phyloP scores from a whole-genome alignment of 2,329 filamentous ascomycete species.

The Colletotrichum higginsianum region DNA sequence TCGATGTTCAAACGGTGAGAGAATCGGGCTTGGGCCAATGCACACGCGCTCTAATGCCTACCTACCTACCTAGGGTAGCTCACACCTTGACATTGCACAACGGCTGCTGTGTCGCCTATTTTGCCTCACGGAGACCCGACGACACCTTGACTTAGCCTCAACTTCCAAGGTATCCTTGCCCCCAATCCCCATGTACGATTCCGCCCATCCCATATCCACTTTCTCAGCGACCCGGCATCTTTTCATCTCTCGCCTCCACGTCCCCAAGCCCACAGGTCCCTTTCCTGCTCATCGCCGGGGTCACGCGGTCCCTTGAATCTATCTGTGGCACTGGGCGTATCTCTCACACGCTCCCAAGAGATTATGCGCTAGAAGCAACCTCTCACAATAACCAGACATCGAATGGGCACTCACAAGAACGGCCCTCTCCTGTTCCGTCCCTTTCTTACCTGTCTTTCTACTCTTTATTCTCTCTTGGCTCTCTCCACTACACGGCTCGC shows the following conservation, averaged over 20 bases:
- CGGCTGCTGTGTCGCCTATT: not conserved
- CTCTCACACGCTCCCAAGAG: slow-evolving; percentile 31
- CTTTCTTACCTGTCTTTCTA: not conserved
- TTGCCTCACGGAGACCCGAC: slow-evolving; percentile 4
- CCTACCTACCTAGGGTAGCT: no score
- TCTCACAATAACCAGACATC: slow-evolving; percentile 15
- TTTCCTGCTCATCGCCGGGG: slow-evolving; percentile 24
- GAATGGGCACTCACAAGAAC: slow-evolving; percentile 7
- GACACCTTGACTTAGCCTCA: slow-evolving; percentile 37
- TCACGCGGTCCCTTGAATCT: slow-evolving; percentile 42
- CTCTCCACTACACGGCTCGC: not conserved
- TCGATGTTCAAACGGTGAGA: not conserved
- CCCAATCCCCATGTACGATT: slow-evolving; percentile 35
- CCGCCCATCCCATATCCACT: slow-evolving; percentile 26
- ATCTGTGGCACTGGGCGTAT: slow-evolving; percentile 40
- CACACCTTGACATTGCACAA: not conserved
- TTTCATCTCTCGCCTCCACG: slow-evolving; percentile 25
- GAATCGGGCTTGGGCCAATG: not conserved
- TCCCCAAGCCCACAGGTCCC: slow-evolving; percentile 16
- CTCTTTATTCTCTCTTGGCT: not conserved
- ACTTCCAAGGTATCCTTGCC: slow-evolving; percentile 14
- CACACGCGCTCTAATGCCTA: not conserved
- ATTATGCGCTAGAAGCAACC: slow-evolving; percentile 39
- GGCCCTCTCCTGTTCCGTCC: slow-evolving; percentile 3
- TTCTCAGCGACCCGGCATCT: slow-evolving; percentile 29